A percentile compares a stretch with the other conserved stretches of the same genome.
phyloP scores from a whole-genome alignment of 208 protist genomes.

The Blechomonas ayalai region DNA sequence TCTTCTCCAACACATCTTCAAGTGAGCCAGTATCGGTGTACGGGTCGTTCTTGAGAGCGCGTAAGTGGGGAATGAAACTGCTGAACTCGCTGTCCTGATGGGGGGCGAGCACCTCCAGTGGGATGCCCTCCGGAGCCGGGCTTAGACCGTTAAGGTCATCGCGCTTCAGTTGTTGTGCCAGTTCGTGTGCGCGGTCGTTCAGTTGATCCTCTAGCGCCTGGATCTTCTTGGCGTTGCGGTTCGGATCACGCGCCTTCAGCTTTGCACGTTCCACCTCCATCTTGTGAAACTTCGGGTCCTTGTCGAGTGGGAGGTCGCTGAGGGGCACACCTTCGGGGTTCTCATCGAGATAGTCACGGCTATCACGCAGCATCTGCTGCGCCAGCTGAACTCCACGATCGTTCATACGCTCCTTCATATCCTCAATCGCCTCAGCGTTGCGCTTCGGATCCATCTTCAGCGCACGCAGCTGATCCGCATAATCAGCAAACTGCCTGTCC shows the following conservation, averaged over 20 bases:
- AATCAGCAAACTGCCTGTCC: constrained; percentile 21
- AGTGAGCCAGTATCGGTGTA: constrained; percentile 18
- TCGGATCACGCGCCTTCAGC: constrained; percentile 46
- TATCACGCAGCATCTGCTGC: constrained; percentile 18
- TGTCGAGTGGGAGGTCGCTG: constrained; percentile 42
- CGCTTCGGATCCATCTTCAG: constrained; percentile 19
- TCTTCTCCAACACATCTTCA: constrained; percentile 26
- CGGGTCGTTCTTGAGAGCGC: constrained; percentile 43
- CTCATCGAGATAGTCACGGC: constrained; percentile 42
- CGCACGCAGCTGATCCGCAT: constrained; percentile 26
- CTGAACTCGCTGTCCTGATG: constrained; percentile 51
- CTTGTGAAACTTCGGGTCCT: constrained; percentile 51
- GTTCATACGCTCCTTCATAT: constrained; percentile 31
- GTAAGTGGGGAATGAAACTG: constrained; percentile 29
- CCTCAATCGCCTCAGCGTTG: constrained; percentile 27
- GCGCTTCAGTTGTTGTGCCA: constrained; percentile 57
- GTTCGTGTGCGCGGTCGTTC: constrained; percentile 51
- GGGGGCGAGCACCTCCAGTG: constrained; percentile 36
- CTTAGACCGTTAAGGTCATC: constrained; percentile 57
- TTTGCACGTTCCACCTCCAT: constrained; percentile 63
- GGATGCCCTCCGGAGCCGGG: constrained; percentile 43
- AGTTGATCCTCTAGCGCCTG: constrained; percentile 54
- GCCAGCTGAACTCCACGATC: constrained; percentile 34
- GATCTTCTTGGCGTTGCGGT: constrained; percentile 47
- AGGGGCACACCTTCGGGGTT: constrained; percentile 51